A percentile compares a stretch with the other conserved stretches of the same genome.
Evolutionary conservation across 164 flowering plant genomes (phyloP).

Genomic region (Vitis amurensis): DNA sequence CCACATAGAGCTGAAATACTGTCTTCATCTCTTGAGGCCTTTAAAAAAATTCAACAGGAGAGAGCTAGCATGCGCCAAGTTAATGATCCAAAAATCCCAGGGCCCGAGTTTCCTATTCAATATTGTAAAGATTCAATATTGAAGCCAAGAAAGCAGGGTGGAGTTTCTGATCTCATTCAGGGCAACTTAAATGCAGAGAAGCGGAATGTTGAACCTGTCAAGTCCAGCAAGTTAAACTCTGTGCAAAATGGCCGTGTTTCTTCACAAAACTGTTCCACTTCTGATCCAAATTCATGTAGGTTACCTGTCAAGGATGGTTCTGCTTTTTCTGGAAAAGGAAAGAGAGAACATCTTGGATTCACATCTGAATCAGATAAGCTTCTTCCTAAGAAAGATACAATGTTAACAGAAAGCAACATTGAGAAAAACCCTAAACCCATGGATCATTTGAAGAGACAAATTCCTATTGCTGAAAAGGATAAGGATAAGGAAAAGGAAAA

Average conservation of each 20-base stretch:
- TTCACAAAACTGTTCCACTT: conserved; percentile 20
- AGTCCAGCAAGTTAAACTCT: conserved; percentile 28
- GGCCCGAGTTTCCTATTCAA: conserved; percentile 19
- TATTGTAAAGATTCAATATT: conserved; percentile 27
- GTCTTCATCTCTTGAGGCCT: conserved; percentile 92
- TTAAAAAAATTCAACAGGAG: conserved; percentile 85
- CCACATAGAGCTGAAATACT: conserved; percentile 91
- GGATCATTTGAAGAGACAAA: conserved; percentile 43
- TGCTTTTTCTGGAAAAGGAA: conserved; percentile 39
- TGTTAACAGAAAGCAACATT: conserved; percentile 27
- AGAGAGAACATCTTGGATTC: conserved; percentile 38
- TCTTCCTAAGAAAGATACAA: conserved; percentile 44
- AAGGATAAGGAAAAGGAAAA: conserved; percentile 79
- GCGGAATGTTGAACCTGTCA: conserved; percentile 39
- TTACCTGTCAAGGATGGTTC: conserved; percentile 34
- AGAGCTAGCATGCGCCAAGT: conserved; percentile 41
- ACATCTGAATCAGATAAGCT: conserved; percentile 44
- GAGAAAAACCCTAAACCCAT: conserved; percentile 43
- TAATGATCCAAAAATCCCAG: conserved; percentile 22
- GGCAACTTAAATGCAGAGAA: conserved; percentile 37
- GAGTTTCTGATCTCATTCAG: conserved; percentile 27
- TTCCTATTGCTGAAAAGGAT: conserved; percentile 52
- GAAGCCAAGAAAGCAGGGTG: conserved; percentile 45
- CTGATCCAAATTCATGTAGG: conserved; percentile 33
- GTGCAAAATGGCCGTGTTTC: conserved; percentile 23